Percentiles rank a stretch among this genome's conserved stretches.
Evolutionary conservation across 306 rosid genomes (phyloP).

Genomic region (Cicer yamashitae): DNA sequence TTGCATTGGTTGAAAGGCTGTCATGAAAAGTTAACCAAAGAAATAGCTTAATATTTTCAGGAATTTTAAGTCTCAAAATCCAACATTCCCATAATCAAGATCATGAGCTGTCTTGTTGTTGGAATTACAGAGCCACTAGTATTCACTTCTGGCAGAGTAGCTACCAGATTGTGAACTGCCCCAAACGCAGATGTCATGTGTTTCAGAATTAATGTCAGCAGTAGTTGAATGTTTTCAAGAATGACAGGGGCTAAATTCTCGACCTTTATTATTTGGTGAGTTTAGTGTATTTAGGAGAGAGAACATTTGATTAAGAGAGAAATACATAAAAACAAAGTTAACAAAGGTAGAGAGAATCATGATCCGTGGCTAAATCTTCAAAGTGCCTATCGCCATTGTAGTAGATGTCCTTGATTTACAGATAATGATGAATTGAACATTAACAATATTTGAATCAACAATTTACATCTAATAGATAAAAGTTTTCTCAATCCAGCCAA

Average conservation of each 20-base stretch:
- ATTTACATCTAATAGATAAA: conserved; percentile 4
- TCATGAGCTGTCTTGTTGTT: background rate
- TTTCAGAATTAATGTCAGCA: background rate
- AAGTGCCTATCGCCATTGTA: background rate
- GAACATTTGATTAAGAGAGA: too few relatives aligned
- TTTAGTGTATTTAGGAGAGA: too few relatives aligned
- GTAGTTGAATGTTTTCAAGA: background rate
- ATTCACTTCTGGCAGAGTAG: background rate
- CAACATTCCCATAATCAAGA: background rate
- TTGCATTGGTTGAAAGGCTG: background rate
- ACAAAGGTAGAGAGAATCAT: too few relatives aligned
- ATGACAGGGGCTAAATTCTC: background rate
- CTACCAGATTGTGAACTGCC: background rate
- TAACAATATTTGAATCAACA: conserved; percentile 16
- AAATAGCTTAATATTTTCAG: background rate
- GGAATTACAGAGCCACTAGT: background rate
- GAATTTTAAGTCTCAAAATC: background rate
- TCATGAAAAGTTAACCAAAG: background rate
- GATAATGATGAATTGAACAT: background rate
- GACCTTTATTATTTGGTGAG: too few relatives aligned
- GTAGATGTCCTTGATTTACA: background rate
- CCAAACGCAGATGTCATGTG: too few relatives aligned
- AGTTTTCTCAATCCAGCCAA: background rate
- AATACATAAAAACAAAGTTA: too few relatives aligned
- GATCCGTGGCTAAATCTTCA: background rate